Base-by-base conservation (phyloP, 78 protist genomes). In the Dictyostelium intermedium region DNA sequence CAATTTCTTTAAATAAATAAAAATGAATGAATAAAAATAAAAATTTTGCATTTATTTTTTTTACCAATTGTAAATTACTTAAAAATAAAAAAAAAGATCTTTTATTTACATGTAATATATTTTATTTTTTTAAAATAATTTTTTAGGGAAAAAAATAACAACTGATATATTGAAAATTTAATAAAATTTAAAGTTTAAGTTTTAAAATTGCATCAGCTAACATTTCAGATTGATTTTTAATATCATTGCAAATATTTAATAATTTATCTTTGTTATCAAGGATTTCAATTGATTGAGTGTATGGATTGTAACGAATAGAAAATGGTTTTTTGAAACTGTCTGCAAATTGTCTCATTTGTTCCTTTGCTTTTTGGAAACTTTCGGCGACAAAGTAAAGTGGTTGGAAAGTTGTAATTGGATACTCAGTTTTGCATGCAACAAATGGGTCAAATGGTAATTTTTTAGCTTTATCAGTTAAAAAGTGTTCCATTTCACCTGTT, bases 391-490 rank as follows among this genome's bases (percentile, higher is more conserved):
- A 98, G 94, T 98, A 98, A 37, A 72, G 8, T 72, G 99, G 99
- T 93, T 98, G 99, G 96, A 86, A 98, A 61, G 37, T 43, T 23
- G 99, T 98, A 82, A 98, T 97, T 60, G 99, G 99, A 87, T 98
- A 98, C 39, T 91, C 63, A 23, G 61, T 72, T 25, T 77, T 72
- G 23, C 91, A 83, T 2, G 95, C 47, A 0, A 39, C 91, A 77
- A 84, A 82, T 82, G 84, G 89, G 73, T 91, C 60, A 25, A 84
- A 83, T 77, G 89, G 86, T 41, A n/a, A 50, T n/a, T 45, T 83
- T 10, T 69, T 50, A 3, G 82, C 53, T 35, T 60, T 69, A 37
- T 91, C 95, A 37, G 85, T 45, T 18, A 83, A 11, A 76, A 85
- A 91, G 43, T 77, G 86, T 82, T 96, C 95, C 27, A 98, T 82